A percentile compares a stretch with the other conserved stretches of the same genome.
phyloP scores from a whole-genome alignment of 1,284 basidiomycete genomes.

The Amylostereum areolatum region DNA sequence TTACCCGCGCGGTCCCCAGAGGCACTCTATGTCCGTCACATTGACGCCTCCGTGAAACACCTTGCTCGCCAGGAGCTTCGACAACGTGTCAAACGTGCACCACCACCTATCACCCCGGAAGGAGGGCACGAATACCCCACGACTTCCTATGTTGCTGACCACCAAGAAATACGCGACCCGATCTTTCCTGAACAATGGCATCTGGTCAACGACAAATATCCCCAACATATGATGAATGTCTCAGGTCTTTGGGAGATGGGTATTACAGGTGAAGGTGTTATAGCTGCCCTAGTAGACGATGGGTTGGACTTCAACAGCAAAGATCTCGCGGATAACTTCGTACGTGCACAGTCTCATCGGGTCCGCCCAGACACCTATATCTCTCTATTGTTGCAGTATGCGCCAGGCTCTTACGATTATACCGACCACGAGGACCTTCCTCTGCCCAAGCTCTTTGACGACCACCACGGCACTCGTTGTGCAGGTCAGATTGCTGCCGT shows the following conservation, averaged over 20 bases:
- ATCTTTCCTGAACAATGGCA: constrained; percentile 92
- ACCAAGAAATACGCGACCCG: constrained; percentile 80
- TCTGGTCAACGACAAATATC: constrained; percentile 71
- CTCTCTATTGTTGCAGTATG: constrained; percentile 50
- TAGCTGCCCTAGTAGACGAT: constrained; percentile 92
- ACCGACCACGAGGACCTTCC: constrained; percentile 91
- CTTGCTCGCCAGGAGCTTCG: constrained; percentile 56
- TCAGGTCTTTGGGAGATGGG: constrained; percentile 83
- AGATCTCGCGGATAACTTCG: constrained; percentile 89
- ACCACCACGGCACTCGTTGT: constrained; percentile 97
- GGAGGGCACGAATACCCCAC: constrained; percentile 20
- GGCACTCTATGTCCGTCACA: constrained; percentile 29
- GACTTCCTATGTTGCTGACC: constrained; percentile 46
- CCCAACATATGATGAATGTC: constrained; percentile 81
- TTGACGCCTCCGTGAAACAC: constrained; percentile 51
- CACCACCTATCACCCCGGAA: constrained; percentile 42
- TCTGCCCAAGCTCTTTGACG: constrained; percentile 83
- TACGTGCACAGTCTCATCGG: constrained; percentile 44
- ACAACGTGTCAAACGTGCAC: constrained; percentile 63
- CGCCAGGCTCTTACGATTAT: constrained; percentile 92
- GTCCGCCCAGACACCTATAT: constrained; percentile 1
- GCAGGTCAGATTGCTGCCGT: constrained; percentile 97
- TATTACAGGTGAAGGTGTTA: constrained; percentile 82
- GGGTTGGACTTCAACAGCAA: constrained; percentile 88
- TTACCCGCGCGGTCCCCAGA: constrained; percentile 34